Base-by-base conservation (phyloP, 352 stramenopile genomes). In the Pythium rishiriense region DNA sequence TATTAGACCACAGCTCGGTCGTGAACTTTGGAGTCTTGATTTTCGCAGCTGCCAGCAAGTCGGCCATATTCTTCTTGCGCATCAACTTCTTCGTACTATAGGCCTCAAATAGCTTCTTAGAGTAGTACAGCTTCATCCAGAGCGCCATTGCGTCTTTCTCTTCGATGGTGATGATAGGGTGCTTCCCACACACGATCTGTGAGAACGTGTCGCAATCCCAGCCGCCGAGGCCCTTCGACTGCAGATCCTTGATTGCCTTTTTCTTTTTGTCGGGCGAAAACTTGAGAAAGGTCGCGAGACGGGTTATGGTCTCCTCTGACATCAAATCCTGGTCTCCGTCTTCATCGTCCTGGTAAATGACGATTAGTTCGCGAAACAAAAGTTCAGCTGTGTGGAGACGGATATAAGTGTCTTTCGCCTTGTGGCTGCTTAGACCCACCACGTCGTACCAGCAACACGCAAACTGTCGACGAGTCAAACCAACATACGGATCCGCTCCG, bases 61-160 rank as follows among this genome's bases (percentile, higher is more conserved):
- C 69, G n/a, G 26, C 50, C 11, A 84, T 65, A 21, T 81, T 71
- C 45, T 83, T 73, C 41, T 73, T 74, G 12, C 72, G 69, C 66
- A 87, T 83, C 15, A 62, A 26, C n/a, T 70, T 58, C 33, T 75
- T 77, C 21, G 48, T 48, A 22, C 64, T 83, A 41, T 81, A 86
- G 7, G 68, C 52, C 1, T 66, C 53, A 54, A 86, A 88, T 0
- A 88, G 73, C 21, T 79, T 70, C 51, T 79, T 81, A 0, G 76
- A 62, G 55, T 85, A 88, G 53, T 74, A 76, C 8, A 88, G 48
- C 37, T 81, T 80, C 58, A 79, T 66, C 79, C 76, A 85, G 19
- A 81, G 29, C 11, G 54, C 69, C 53, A 74, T 70, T 0, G 72
- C 70, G 37, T 82, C 73, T 19, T 66, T 72, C 33, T 81, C 76